phyloP scores from a whole-genome alignment of 352 stramenopile genomes.

The Phytophthora cajani region DNA sequence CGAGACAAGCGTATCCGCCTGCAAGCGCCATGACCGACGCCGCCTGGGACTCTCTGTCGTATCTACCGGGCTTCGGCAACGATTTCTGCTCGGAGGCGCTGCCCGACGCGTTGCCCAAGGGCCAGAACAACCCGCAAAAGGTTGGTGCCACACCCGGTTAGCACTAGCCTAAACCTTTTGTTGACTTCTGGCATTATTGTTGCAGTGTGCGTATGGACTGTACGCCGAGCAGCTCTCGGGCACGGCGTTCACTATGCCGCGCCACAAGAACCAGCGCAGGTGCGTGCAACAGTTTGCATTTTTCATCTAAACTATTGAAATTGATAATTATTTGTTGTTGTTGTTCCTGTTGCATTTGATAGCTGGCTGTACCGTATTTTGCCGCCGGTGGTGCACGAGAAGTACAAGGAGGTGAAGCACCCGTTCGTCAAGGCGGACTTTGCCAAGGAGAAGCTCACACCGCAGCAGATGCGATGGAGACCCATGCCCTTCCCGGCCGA shows the following conservation, averaged over 20 bases:
- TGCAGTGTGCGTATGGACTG: conserved; percentile 89
- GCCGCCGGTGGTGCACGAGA: conserved; percentile 83
- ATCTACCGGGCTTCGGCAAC: conserved; percentile 93
- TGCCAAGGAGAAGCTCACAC: conserved; percentile 68
- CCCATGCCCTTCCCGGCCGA: conserved; percentile 79
- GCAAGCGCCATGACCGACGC: conserved; percentile 19
- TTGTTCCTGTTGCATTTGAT: background rate
- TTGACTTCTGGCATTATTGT: no score
- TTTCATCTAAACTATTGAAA: conserved; percentile 8
- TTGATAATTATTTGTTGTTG: background rate
- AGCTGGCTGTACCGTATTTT: conserved; percentile 96
- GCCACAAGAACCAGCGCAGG: conserved; percentile 85
- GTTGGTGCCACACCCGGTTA: conserved; percentile 15
- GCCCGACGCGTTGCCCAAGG: conserved; percentile 88
- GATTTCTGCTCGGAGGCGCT: conserved; percentile 95
- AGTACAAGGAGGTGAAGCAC: conserved; percentile 60
- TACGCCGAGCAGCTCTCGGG: conserved; percentile 96
- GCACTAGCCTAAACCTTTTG: background rate
- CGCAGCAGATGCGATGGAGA: conserved; percentile 94
- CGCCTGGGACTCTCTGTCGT: conserved; percentile 75
- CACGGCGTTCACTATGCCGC: conserved; percentile 96
- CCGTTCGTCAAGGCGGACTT: conserved; percentile 78
- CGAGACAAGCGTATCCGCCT: background rate
- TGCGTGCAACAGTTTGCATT: conserved; percentile 12
- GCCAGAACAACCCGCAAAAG: conserved; percentile 95